Base-by-base conservation (phyloP, 257 asterid species). In the Henckelia pumila region DNA sequence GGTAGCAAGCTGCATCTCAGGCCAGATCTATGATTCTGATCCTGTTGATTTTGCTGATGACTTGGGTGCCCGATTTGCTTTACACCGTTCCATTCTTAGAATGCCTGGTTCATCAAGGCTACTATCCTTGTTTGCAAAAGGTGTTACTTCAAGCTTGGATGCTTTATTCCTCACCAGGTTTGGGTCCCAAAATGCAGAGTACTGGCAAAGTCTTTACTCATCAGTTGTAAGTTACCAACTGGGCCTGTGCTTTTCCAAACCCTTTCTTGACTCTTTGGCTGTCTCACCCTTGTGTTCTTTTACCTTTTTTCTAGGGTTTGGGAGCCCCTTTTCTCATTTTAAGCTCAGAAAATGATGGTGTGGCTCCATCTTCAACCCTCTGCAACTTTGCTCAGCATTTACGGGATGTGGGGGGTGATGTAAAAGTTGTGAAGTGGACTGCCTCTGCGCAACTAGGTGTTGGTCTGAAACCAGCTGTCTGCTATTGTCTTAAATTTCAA, bases 21-120 rank as follows among this genome's bases (percentile, higher is more conserved):
- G 95, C 71, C 96, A 92, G 77, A 86, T 92, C 55, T 89, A 85
- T 72, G 98, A 89, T 74, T 89, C 98, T 67, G 91, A 91, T 83
- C 98, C 98, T 5, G 85, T 84, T 71, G 96, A 92, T 68, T 79
- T 86, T 70, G 67, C 89, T 23, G 71, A 73, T 10, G 95, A 89
- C 75, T 78, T 88, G 81, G 96, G 96, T 73, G 88, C 92, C 29
- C 82, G 83, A 72, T 86, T 84, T 74, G 83, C 96, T 79, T 74
- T 84, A 63, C 85, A 83, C 64, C 89, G 74, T 25, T 57, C 88
- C 40, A 71, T 89, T 74, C 84, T 81, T 52, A 87, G 81, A 77
- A 40, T 92, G 76, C 96, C 98, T 28, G 96, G 98, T 64, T 82
- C 92, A 53, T 79, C 89, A 57, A 86, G 84, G 83, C 79, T 92